These are phyloP conservation scores for Umbelopsis vinacea DNA, from an alignment of 192 early-diverging fungal species.

Conservation along the genomic window DNA sequence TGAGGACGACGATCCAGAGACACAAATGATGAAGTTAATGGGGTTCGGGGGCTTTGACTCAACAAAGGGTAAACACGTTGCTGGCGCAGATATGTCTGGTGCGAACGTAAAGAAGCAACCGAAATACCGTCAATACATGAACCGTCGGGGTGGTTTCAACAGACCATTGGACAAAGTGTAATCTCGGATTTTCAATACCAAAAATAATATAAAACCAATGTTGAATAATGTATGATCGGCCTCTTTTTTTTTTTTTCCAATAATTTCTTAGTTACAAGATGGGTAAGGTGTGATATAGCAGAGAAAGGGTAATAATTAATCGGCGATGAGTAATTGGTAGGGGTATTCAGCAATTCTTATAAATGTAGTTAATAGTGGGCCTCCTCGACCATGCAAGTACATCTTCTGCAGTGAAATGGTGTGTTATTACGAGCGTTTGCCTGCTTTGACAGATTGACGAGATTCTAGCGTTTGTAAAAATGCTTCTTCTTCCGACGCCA, in stretches of 20 bases:
- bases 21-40: constrained; percentile 83
- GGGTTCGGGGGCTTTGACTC: constrained; percentile 89
- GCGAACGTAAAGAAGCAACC: constrained; percentile 86
- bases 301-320: not conserved
- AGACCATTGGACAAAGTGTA: constrained; percentile 31
- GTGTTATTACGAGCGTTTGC: not conserved
- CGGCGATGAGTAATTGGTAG: too few species aligned
- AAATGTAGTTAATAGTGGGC: too few species aligned
- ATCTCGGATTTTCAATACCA: not conserved
- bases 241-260: not conserved
- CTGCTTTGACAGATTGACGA: not conserved
- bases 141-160: constrained; percentile 90
- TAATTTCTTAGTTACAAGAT: not conserved
- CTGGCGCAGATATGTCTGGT: constrained; percentile 71
- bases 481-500: constrained; percentile 15
- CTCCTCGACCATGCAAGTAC: too few species aligned
- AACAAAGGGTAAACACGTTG: constrained; percentile 83
- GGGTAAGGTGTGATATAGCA: not conserved
- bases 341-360: too few species aligned
- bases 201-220: not conserved
- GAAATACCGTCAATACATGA: constrained; percentile 94
- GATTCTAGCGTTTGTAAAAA: not conserved
- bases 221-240: not conserved
- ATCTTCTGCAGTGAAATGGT: not conserved
- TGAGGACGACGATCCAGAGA: constrained; percentile 64